Evolutionary conservation across 2,329 filamentous ascomycete species (phyloP), one percentile per base, ranked within the genome.

Genomic region (Neoscytalidium dimidiatum): DNA sequence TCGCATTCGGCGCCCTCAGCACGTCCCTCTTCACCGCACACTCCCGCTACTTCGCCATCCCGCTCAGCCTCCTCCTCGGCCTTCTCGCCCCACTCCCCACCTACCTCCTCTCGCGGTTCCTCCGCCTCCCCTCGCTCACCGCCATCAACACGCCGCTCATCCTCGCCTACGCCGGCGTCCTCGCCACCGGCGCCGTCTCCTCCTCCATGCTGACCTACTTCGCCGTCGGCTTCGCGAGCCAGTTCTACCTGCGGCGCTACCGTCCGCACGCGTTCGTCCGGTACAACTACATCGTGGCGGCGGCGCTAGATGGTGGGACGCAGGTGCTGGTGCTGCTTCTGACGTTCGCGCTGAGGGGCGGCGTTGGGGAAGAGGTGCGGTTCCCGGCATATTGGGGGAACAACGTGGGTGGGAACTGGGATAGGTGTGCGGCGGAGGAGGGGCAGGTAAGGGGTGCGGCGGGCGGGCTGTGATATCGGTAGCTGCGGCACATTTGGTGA

Each of bases 221-320:
- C 62, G 68, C 69, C 0, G 66, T 76, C 26, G 78, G 78, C 7
- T 73, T 78, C 65, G 71, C 75, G 31, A 58, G 68, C 9, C 76
- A 80, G 62, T 73, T 71, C 38, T 81, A 72, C 60, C 68, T 80
- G n/a, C 69, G 78, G 19, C 73, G 74, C 46, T 73, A 73, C 29
- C 68, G 72, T 7, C 58, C 58, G n/a, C 13, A 13, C 19, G 31
- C 13, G 26, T 62, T 62, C 31, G 43, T 51, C 76, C 86, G 89
- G 74, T 92, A 91, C 79, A 92, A 92, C 79, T 92, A 92, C 74
- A 83, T 92, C 72, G 86, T 89, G 0, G 91, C 89, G 3, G 90
- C 89, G 0, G 90, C 87, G 1, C 79, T 92, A 44, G 90, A 92
- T 74, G 86, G 85, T 53, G 90, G 90, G 13, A 76, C 77, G 60